Conservation (phyloP, 257 asterid genomes). For the Thymus mandschuricus region DNA sequence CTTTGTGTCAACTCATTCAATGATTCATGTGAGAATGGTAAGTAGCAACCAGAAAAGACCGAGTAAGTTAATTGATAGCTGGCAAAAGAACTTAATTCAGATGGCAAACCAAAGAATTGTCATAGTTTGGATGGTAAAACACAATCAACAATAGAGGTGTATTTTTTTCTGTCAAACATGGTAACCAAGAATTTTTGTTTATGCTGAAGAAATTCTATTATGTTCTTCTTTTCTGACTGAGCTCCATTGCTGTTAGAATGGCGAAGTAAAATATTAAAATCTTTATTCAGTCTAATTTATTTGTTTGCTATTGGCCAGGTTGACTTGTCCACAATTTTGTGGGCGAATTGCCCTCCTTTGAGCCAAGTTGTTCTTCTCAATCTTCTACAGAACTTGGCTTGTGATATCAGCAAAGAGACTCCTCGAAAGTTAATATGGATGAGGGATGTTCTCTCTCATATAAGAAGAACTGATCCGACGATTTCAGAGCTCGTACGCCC, state of each 20-base stretch:
- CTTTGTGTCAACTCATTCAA: not conserved
- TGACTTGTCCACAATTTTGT: conserved; percentile 66
- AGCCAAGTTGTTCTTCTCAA: conserved; percentile 97
- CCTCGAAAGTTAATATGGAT: conserved; percentile 78
- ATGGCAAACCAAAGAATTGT: not conserved
- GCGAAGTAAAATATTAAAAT: not conserved
- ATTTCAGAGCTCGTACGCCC: conserved; percentile 80
- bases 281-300: not conserved
- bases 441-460: conserved; percentile 77
- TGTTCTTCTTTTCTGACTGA: not conserved
- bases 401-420: conserved; percentile 73
- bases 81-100: not conserved
- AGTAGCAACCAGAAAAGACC: not conserved
- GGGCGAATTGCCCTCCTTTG: conserved; percentile 73
- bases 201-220: not conserved
- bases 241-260: not conserved
- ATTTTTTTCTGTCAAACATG: not conserved
- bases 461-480: conserved; percentile 77
- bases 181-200: not conserved
- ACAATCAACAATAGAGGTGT: not conserved
- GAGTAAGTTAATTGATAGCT: not conserved
- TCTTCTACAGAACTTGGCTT: conserved; percentile 86
- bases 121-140: not conserved
- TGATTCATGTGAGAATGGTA: not conserved
- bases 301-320: conserved; percentile 49